These are phyloP conservation scores for Grosmannia huntii DNA, from an alignment of 2,329 filamentous ascomycete genomes.

Conservation along the genomic window DNA sequence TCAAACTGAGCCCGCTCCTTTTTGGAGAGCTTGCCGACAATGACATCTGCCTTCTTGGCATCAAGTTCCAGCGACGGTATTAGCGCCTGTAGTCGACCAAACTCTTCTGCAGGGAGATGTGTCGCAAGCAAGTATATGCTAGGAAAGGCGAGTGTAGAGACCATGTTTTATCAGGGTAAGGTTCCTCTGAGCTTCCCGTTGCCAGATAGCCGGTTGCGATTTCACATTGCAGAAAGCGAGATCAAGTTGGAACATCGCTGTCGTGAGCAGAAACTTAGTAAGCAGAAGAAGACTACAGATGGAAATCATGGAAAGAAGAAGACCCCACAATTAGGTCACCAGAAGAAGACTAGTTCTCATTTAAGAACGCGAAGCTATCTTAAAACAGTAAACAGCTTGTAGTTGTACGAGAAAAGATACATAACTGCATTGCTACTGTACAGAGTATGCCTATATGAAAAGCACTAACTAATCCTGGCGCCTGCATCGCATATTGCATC, in stretches of 20 bases:
- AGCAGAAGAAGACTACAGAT: not conserved
- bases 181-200: not conserved
- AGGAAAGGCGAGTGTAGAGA: constrained; percentile 29
- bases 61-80: constrained; percentile 59
- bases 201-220: not conserved
- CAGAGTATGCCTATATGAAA: not conserved
- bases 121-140: constrained; percentile 61
- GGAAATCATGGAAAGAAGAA: too few species aligned
- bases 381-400: not conserved
- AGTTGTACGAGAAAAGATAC: not conserved
- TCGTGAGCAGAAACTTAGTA: too few species aligned
- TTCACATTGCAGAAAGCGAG: not conserved
- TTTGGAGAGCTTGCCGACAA: constrained; percentile 61
- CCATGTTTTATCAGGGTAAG: not conserved
- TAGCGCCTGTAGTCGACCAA: constrained; percentile 50
- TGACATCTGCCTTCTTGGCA: constrained; percentile 55
- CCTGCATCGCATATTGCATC: not conserved
- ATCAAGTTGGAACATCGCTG: too few species aligned
- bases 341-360: not conserved
- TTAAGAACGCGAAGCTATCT: not conserved
- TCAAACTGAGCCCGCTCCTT: constrained; percentile 66
- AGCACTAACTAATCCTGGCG: not conserved
- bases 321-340: not conserved
- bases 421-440: not conserved
- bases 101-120: constrained; percentile 50